These are phyloP conservation scores for Tolypocladium amazonense DNA, from an alignment of 2,329 filamentous ascomycete species.

Conservation along the genomic window DNA sequence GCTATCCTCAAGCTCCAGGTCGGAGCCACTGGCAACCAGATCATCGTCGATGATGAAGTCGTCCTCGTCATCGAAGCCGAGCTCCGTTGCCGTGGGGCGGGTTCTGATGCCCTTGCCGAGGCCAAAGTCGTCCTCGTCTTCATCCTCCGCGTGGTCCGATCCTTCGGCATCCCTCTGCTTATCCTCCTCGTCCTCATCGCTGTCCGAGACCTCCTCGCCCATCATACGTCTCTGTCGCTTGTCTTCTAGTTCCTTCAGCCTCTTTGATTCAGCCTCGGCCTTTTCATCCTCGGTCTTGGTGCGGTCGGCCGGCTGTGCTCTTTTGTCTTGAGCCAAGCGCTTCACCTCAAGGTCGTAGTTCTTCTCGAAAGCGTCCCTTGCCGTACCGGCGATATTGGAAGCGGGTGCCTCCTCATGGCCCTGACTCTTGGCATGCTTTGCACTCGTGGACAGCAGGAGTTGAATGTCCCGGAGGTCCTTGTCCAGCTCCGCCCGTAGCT, in stretches of 20 bases:
- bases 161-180: slow-evolving; percentile 24
- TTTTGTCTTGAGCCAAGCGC: slow-evolving; percentile 72
- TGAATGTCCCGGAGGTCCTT: slow-evolving; percentile 72
- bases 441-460: slow-evolving; percentile 49
- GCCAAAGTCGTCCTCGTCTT: slow-evolving; percentile 46
- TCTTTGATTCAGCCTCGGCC: slow-evolving; percentile 63
- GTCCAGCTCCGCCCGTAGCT: slow-evolving; percentile 73
- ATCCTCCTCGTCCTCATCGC: slow-evolving; percentile 36
- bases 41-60: slow-evolving; percentile 88
- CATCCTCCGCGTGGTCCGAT: slow-evolving; percentile 22
- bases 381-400: slow-evolving; percentile 37
- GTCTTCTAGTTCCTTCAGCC: slow-evolving; percentile 71
- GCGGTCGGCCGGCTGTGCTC: slow-evolving; percentile 74
- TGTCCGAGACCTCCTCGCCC: slow-evolving; percentile 62
- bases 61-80: slow-evolving; percentile 85
- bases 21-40: slow-evolving; percentile 71
- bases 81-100: slow-evolving; percentile 44
- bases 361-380: slow-evolving; percentile 62
- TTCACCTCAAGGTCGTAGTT: slow-evolving; percentile 80
- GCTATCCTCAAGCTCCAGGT: slow-evolving; percentile 47
- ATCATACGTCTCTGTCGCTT: slow-evolving; percentile 78
- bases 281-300: slow-evolving; percentile 89
- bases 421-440: slow-evolving; percentile 27
- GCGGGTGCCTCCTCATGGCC: slow-evolving; percentile 10
- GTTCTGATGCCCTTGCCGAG: slow-evolving; percentile 48